These are phyloP conservation scores for Pseudogymnoascus sp. DNA, from an alignment of 2,329 filamentous ascomycete species.

Conservation along the genomic window DNA sequence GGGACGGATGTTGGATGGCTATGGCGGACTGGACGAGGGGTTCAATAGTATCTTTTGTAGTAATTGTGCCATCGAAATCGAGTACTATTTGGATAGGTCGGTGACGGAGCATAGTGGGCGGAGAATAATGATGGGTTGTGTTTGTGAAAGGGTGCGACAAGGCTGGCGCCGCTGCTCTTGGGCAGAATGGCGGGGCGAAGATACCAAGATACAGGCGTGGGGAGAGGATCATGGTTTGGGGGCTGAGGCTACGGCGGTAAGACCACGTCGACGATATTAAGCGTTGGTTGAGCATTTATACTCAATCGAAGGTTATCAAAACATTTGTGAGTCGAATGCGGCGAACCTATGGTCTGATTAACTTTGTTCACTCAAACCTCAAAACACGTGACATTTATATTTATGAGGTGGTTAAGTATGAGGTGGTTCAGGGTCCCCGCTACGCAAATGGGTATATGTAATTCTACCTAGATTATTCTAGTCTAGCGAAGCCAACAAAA, in stretches of 20 bases:
- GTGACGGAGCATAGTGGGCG: background rate
- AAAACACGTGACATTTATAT: background rate
- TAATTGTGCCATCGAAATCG: slow-evolving; percentile 27
- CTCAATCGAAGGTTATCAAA: background rate
- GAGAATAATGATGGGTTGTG: background rate
- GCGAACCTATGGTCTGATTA: background rate
- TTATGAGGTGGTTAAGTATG: background rate
- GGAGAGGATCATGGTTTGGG: background rate
- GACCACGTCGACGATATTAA: background rate
- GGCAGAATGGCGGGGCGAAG: background rate
- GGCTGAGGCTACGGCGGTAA: background rate
- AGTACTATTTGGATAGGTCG: background rate
- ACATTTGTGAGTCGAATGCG: background rate
- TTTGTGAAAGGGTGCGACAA: background rate
- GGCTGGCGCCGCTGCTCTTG: background rate
- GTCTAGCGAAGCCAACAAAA: background rate
- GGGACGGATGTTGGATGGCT: background rate
- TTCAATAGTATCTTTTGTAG: slow-evolving; percentile 23
- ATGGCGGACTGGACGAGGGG: slow-evolving; percentile 15
- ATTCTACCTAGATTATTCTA: background rate
- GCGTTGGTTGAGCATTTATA: background rate
- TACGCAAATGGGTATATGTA: background rate
- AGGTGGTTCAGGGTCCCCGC: background rate
- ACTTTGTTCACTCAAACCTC: background rate
- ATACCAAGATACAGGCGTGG: background rate